Percentiles rank a stretch among this genome's conserved stretches.
Conservation (phyloP, 495 filamentous ascomycete species). For the Annulohypoxylon bovei region DNA sequence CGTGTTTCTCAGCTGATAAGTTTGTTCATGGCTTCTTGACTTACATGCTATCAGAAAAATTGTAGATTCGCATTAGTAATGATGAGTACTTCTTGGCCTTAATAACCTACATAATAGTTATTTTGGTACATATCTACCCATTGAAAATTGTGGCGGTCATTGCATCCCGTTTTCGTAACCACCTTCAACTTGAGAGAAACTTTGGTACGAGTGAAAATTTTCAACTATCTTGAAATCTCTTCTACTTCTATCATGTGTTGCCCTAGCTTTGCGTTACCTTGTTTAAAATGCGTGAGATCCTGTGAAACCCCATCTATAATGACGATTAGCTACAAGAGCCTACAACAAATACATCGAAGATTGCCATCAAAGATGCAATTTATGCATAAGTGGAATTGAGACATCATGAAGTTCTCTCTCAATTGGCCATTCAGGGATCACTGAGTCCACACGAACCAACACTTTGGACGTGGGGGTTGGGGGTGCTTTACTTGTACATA, state of each 20-base stretch:
- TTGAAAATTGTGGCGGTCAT: neutral
- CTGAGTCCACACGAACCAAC: neutral
- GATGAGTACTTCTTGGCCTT: neutral
- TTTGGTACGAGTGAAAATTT: neutral
- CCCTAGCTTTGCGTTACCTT: neutral
- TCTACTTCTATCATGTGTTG: neutral
- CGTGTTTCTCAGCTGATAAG: neutral
- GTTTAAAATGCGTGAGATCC: neutral
- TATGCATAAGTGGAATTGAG: neutral
- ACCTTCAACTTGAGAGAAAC: neutral
- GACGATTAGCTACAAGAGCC: neutral
- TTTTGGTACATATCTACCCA: too few species aligned
- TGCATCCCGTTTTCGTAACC: neutral
- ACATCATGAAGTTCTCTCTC: neutral
- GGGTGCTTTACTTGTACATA: neutral
- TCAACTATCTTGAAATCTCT: neutral
- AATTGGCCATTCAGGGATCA: conserved; percentile 13
- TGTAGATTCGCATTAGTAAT: neutral
- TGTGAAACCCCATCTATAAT: neutral
- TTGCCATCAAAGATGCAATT: neutral
- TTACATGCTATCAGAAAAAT: neutral
- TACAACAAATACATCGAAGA: neutral
- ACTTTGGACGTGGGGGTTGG: conserved; percentile 25
- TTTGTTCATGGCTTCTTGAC: neutral
- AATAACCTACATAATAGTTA: too few species aligned